Conservation (phyloP, 106 monocot genomes). For the Acanthochlamys bracteata region DNA sequence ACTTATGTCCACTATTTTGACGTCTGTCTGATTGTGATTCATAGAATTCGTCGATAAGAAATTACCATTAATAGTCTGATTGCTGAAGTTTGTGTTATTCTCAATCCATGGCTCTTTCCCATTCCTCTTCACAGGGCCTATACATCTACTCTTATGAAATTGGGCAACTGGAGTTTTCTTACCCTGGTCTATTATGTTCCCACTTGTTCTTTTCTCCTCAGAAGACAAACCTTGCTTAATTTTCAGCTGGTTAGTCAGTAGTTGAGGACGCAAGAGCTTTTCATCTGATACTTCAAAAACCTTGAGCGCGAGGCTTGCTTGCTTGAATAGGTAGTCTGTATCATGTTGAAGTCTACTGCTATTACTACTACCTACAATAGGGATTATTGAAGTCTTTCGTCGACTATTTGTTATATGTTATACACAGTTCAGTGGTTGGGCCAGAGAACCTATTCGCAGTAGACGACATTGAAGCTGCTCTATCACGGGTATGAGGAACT, state of each 20-base stretch:
- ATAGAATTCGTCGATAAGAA: neutral
- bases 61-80: neutral
- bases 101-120: slow-evolving; percentile 4
- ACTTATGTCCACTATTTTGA: slow-evolving; percentile 3
- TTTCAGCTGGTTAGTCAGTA: neutral
- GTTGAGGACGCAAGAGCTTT: neutral
- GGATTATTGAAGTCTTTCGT: neutral
- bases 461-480: slow-evolving; percentile 1
- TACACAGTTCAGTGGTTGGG: neutral
- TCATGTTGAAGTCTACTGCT: neutral
- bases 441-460: neutral
- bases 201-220: slow-evolving; percentile 2
- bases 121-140: neutral
- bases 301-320: slow-evolving; percentile 21
- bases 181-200: slow-evolving; percentile 7
- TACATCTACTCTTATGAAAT: slow-evolving; percentile 18
- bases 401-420: slow-evolving; percentile 5
- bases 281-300: neutral
- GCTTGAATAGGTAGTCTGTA: slow-evolving; percentile 23
- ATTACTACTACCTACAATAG: slow-evolving; percentile 4
- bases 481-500: slow-evolving; percentile 56
- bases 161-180: neutral
- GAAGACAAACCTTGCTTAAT: neutral
- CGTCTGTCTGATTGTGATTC: neutral
- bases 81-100: neutral